phyloP scores from a whole-genome alignment of 306 rosid genomes.

The Vigna nakashimae region DNA sequence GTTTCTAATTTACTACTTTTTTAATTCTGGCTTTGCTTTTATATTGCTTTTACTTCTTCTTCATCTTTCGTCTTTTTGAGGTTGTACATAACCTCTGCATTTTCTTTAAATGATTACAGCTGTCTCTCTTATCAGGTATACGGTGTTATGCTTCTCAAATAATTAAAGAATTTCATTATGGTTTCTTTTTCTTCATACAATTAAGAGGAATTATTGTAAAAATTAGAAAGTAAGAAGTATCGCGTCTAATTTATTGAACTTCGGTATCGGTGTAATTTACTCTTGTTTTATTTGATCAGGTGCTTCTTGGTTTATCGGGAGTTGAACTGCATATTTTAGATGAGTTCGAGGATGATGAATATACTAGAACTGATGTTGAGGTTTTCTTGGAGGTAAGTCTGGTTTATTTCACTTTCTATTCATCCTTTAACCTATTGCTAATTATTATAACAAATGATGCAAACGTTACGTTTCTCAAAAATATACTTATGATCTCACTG shows the following conservation, averaged over 20 bases:
- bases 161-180: background rate
- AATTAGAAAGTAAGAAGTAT: no score
- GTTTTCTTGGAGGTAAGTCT: slow-evolving; percentile 59
- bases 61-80: background rate
- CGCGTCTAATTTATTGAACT: no score
- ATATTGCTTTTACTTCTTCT: no score
- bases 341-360: slow-evolving; percentile 84
- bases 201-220: background rate
- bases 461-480: slow-evolving; percentile 1
- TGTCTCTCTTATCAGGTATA: no score
- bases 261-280: no score
- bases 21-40: no score
- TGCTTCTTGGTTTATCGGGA: slow-evolving; percentile 72
- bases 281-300: slow-evolving; percentile 52
- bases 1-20: no score
- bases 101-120: no score
- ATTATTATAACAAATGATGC: background rate
- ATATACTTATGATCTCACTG: background rate
- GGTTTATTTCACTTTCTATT: background rate
- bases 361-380: slow-evolving; percentile 67
- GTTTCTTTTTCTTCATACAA: no score
- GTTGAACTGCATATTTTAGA: slow-evolving; percentile 71
- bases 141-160: no score
- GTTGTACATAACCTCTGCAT: background rate
- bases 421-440: background rate